Base-by-base conservation (phyloP, 148 eudicot genomes). In the Nepenthes mirabilis region DNA sequence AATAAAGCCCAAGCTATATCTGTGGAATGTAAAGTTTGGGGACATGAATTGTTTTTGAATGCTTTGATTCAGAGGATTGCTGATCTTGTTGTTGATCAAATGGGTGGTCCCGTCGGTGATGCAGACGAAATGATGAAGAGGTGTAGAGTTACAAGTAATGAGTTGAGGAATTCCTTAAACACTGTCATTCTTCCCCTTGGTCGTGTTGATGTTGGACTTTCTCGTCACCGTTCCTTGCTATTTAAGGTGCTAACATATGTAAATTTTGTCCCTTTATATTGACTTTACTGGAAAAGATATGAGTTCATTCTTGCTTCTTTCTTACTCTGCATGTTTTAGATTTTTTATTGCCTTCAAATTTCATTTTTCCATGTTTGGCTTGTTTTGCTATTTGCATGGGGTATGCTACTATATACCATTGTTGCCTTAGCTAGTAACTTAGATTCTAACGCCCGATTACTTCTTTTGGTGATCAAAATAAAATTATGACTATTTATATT, bases 161-260 rank as follows among this genome's bases (percentile, higher is more conserved):
- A 83, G 69, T 57, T 88, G 76, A 74, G 75, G 68, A 74, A 59
- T 53, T 80, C 85, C 50, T 66, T 83, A 62, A 79, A 80, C 56
- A 64, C 87, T 47, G 73, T 88, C 58, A 74, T 88, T 66, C 84
- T 93, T 70, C 96, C 98, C 55, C 85, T 93, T 66, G 96, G 98
- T 47, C 76, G 74, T 72, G 88, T 93, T 68, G 88, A 86, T 83
- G 72, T 83, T 76, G 98, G 98, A 64, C 89, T 85, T 65, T 93
- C 98, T 10, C 96, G 96, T 48, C 96, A 93, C 68, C 82, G 98
- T 55, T 96, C 98, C 69, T 81, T 93, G 74, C 85, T 93, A 34
- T 93, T 93, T 70, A 93, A 93, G 98, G 98, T 66, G 57, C 49
- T 63, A 49, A 61, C 33, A 36, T 6, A 61, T 61, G 6, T 12